Conservation (phyloP, 257 asterid genomes). For the Primulina tabacum region DNA sequence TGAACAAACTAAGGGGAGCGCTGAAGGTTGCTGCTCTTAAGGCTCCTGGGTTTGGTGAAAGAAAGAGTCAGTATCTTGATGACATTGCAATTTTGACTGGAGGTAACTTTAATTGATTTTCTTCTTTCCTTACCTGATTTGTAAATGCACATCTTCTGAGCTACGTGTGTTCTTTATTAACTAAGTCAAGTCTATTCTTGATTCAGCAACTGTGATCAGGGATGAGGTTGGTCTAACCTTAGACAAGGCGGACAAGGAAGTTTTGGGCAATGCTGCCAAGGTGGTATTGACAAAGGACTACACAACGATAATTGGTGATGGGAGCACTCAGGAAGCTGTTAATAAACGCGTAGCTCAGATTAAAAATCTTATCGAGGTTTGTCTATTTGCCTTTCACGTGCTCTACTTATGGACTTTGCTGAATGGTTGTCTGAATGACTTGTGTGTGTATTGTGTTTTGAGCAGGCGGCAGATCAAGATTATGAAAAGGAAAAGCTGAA, state of each 20-base stretch:
- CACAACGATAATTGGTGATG: slow-evolving; percentile 95
- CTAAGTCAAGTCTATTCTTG: background rate
- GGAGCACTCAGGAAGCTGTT: slow-evolving; percentile 92
- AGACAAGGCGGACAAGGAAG: slow-evolving; percentile 92
- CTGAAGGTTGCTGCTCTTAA: slow-evolving; percentile 92
- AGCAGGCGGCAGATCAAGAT: slow-evolving; percentile 87
- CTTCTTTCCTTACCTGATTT: background rate
- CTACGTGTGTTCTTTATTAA: no score
- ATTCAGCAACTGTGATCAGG: slow-evolving; percentile 87
- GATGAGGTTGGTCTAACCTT: slow-evolving; percentile 82
- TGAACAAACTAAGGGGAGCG: slow-evolving; percentile 92
- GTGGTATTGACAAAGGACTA: slow-evolving; percentile 85
- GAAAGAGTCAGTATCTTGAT: slow-evolving; percentile 96
- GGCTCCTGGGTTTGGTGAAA: slow-evolving; percentile 99
- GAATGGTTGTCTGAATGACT: background rate
- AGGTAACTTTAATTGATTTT: slow-evolving; percentile 45
- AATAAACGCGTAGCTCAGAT: slow-evolving; percentile 82
- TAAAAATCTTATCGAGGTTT: slow-evolving; percentile 79
- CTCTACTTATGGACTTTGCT: background rate
- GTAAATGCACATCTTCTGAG: no score
- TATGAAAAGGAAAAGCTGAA: slow-evolving; percentile 83
- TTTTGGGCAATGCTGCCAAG: slow-evolving; percentile 94
- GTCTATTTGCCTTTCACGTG: slow-evolving; percentile 13
- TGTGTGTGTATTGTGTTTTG: slow-evolving; percentile 16
- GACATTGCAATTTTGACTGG: slow-evolving; percentile 93